phyloP scores from a whole-genome alignment of 805 yeast genomes.

The Candida koratica region DNA sequence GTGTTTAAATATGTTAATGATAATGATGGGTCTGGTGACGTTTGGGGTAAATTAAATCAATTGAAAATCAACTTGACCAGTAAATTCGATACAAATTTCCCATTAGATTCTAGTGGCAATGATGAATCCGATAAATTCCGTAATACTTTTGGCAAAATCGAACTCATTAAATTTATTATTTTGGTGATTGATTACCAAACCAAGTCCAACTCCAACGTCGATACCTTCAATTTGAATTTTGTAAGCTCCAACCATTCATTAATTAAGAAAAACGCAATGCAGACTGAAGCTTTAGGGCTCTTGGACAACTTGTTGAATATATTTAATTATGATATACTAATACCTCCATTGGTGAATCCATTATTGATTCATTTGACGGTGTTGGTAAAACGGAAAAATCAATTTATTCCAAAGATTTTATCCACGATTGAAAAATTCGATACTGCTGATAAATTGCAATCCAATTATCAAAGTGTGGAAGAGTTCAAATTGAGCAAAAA shows the following conservation, averaged over 20 bases:
- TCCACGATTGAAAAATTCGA: conserved; percentile 59
- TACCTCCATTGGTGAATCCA: conserved; percentile 59
- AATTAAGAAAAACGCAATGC: conserved; percentile 50
- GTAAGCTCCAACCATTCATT: conserved; percentile 62
- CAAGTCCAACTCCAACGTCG: conserved; percentile 33
- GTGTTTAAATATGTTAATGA: conserved; percentile 45
- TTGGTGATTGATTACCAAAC: conserved; percentile 43
- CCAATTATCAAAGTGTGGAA: conserved; percentile 42
- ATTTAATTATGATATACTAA: conserved; percentile 52
- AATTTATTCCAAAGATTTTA: conserved; percentile 53
- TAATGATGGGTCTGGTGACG: conserved; percentile 40
- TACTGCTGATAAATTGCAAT: conserved; percentile 51
- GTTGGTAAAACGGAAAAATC: conserved; percentile 65
- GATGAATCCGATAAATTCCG: conserved; percentile 48
- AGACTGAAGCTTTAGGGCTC: conserved; percentile 63
- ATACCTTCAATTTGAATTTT: conserved; percentile 46
- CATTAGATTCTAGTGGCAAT: conserved; percentile 45
- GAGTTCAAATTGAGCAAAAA: conserved; percentile 54
- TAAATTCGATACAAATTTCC: conserved; percentile 57
- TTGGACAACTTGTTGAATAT: conserved; percentile 61
- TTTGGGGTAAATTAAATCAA: conserved; percentile 54
- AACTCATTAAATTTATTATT: conserved; percentile 66
- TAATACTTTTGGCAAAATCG: conserved; percentile 58
- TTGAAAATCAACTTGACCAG: conserved; percentile 58
- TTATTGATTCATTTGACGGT: conserved; percentile 60